Evolutionary conservation across 2,329 filamentous ascomycete genomes (phyloP).

Genomic region (Leptographium galeiforme): DNA sequence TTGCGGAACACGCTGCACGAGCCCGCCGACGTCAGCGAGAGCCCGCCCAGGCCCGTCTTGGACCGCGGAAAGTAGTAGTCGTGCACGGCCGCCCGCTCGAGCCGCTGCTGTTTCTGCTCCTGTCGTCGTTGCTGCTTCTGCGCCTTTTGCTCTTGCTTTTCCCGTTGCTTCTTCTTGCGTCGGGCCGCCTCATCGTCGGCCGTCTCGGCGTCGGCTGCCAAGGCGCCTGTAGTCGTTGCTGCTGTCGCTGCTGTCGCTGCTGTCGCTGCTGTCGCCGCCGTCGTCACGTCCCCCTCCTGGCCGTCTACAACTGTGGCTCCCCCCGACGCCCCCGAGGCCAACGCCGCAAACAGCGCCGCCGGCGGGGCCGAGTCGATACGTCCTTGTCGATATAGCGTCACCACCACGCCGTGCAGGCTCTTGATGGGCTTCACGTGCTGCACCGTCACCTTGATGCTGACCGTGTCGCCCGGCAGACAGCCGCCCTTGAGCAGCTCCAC

Average conservation of each 20-base stretch:
- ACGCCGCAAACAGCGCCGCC: constrained; percentile 27
- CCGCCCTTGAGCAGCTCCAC: constrained; percentile 73
- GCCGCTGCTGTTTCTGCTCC: neutral
- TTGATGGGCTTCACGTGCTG: constrained; percentile 82
- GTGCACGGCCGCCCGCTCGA: constrained; percentile 17
- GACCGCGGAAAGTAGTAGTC: constrained; percentile 82
- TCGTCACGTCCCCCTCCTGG: neutral
- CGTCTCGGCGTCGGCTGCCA: neutral
- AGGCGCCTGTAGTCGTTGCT: neutral
- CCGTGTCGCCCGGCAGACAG: constrained; percentile 70
- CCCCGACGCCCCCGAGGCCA: neutral
- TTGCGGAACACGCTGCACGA: constrained; percentile 92
- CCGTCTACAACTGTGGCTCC: neutral
- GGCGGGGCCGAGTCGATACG: constrained; percentile 67
- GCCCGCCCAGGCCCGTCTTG: constrained; percentile 69
- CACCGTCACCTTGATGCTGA: constrained; percentile 69
- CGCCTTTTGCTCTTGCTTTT: neutral
- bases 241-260: neutral
- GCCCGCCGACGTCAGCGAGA: constrained; percentile 74
- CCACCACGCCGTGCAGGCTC: constrained; percentile 82
- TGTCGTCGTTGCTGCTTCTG: neutral
- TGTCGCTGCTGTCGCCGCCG: neutral
- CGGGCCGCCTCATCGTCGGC: neutral
- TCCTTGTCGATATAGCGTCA: constrained; percentile 83
- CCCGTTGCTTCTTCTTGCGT: neutral